These are phyloP conservation scores for Corymbia citriodora DNA, from an alignment of 441 rosid genomes.

Conservation along the genomic window DNA sequence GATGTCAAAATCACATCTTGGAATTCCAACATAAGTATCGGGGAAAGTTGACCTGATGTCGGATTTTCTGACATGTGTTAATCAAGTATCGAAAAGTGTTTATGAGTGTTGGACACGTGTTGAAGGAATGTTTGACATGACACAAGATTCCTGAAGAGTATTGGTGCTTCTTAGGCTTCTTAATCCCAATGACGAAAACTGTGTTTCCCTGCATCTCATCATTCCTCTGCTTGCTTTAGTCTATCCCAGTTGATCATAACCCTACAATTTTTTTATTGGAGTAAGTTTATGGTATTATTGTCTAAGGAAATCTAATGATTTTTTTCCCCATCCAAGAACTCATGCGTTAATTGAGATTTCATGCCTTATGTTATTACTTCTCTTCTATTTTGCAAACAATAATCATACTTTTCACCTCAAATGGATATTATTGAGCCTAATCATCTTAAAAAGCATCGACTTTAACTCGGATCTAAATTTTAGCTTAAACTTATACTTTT, in stretches of 20 bases:
- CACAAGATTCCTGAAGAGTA: too few species aligned
- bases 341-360: background rate
- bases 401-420: background rate
- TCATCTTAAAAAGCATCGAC: background rate
- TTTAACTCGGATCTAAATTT: background rate
- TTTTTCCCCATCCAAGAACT: background rate
- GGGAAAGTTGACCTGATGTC: too few species aligned
- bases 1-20: too few species aligned
- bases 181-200: background rate
- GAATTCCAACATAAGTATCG: too few species aligned
- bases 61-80: too few species aligned
- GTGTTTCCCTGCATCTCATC: background rate
- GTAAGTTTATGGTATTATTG: background rate
- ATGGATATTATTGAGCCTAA: background rate
- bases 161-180: too few species aligned
- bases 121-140: too few species aligned
- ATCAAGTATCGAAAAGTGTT: too few species aligned
- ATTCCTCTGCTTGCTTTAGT: background rate
- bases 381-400: background rate
- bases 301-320: background rate
- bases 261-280: background rate
- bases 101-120: too few species aligned
- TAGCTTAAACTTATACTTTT: background rate
- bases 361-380: background rate
- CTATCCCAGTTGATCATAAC: background rate